These are phyloP conservation scores for Pythium insidiosum DNA, from an alignment of 352 stramenopile species.

Conservation along the genomic window DNA sequence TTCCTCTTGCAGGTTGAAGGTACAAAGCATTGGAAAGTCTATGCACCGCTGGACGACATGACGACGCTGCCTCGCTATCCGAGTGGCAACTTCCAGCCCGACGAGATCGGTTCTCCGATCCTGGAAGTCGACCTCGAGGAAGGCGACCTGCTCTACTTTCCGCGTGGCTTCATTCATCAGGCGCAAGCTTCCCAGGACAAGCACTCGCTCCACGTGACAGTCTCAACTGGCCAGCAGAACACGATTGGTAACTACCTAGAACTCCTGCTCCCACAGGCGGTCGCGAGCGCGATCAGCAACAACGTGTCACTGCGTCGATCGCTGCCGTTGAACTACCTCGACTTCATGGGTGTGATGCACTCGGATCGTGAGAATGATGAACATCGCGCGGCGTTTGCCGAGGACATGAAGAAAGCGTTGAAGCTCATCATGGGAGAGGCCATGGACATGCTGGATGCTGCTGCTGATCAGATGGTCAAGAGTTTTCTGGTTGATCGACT, in stretches of 20 bases:
- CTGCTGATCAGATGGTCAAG: constrained; percentile 76
- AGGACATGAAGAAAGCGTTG: constrained; percentile 46
- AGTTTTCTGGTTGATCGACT: constrained; percentile 76
- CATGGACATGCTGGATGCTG: constrained; percentile 65
- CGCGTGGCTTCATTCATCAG: constrained; percentile 86
- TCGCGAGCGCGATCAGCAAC: constrained; percentile 44
- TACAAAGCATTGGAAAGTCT: constrained; percentile 91
- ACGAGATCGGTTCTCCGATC: constrained; percentile 69
- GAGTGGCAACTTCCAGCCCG: constrained; percentile 67
- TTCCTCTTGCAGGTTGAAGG: constrained; percentile 93
- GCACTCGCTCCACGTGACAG: constrained; percentile 83
- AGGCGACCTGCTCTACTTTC: constrained; percentile 89
- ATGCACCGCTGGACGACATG: constrained; percentile 45
- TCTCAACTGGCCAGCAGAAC: constrained; percentile 87
- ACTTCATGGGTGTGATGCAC: constrained; percentile 87
- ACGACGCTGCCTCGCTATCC: constrained; percentile 53
- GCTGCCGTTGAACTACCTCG: constrained; percentile 80
- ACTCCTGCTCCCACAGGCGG: constrained; percentile 46
- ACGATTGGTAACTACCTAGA: constrained; percentile 72
- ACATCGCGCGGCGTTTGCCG: constrained; percentile 33
- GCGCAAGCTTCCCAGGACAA: constrained; percentile 45
- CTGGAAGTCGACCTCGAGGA: constrained; percentile 77
- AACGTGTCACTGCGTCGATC: constrained; percentile 58
- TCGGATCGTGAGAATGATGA: constrained; percentile 49
- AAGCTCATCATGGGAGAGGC: constrained; percentile 53